A percentile compares a stretch with the other conserved stretches of the same genome.
phyloP scores from a whole-genome alignment of 176 grass and related monocot species.

The Eleusine indica region DNA sequence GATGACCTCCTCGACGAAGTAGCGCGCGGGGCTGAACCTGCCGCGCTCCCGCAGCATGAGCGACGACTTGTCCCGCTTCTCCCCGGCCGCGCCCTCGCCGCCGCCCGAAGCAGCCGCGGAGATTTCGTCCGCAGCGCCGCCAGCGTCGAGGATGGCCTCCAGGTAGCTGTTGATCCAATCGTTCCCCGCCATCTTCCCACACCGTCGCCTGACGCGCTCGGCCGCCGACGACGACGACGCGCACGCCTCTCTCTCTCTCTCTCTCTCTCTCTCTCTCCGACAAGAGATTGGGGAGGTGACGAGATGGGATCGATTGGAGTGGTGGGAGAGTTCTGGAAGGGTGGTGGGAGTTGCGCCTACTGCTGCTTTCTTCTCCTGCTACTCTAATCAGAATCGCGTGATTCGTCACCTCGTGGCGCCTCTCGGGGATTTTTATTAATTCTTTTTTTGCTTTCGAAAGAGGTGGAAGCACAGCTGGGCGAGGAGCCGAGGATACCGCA shows the following conservation, averaged over 20 bases:
- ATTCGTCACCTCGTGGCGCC: not conserved
- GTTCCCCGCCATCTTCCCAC: slow-evolving; percentile 64
- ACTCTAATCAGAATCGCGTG: not conserved
- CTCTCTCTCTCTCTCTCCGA: not conserved
- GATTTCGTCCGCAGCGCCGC: slow-evolving; percentile 41
- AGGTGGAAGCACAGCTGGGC: not conserved
- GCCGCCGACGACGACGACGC: not conserved
- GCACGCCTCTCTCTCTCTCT: not conserved
- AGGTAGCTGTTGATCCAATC: slow-evolving; percentile 88
- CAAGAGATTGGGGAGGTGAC: not conserved
- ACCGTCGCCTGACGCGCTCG: not conserved
- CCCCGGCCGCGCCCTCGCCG: not conserved
- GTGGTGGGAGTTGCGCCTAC: not conserved
- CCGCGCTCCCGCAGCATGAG: slow-evolving; percentile 57
- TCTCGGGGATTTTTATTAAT: not conserved
- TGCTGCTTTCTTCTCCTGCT: not conserved
- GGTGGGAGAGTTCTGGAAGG: not conserved
- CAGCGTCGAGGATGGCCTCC: slow-evolving; percentile 60
- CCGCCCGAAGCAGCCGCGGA: slow-evolving; percentile 30
- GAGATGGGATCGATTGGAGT: not conserved
- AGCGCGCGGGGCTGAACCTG: slow-evolving; percentile 73
- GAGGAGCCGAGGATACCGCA: not conserved
- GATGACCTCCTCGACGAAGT: slow-evolving; percentile 91
- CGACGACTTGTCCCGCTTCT: slow-evolving; percentile 60
- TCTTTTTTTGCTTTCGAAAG: not conserved